Percentiles rank a stretch among this genome's conserved stretches.
These are phyloP conservation scores for Aspergillus ruber DNA, from an alignment of 2,329 filamentous ascomycete genomes.

Conservation along the genomic window DNA sequence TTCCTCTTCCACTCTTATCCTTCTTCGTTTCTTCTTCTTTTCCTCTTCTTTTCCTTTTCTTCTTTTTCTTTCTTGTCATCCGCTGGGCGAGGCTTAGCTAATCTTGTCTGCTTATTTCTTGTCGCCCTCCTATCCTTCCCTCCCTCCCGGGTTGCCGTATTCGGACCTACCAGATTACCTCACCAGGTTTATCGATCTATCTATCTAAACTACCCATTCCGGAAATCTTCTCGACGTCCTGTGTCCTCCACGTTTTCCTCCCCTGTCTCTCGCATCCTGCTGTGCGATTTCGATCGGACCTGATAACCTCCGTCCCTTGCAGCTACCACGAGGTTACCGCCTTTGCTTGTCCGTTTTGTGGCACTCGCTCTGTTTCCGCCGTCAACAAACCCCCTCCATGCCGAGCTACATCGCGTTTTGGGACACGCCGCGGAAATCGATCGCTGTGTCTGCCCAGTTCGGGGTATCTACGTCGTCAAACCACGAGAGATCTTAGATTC, in stretches of 20 bases:
- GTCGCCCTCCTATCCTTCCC: slow-evolving; percentile 6
- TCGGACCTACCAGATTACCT: background rate
- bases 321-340: background rate
- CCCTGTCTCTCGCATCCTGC: background rate
- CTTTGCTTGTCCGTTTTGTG: background rate
- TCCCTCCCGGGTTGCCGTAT: background rate
- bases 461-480: background rate
- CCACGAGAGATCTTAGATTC: background rate
- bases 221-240: background rate
- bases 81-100: slow-evolving; percentile 3
- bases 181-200: background rate
- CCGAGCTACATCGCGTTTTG: slow-evolving; percentile 13
- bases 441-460: slow-evolving; percentile 12
- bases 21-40: slow-evolving; percentile 1
- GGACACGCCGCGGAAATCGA: slow-evolving; percentile 18
- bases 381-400: slow-evolving; percentile 11
- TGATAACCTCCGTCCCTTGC: slow-evolving; percentile 3
- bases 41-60: slow-evolving; percentile 6
- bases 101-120: slow-evolving; percentile 7
- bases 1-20: slow-evolving; percentile 11
- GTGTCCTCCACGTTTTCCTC: background rate
- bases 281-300: slow-evolving; percentile 3
- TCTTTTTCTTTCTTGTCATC: background rate
- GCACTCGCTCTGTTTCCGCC: background rate
- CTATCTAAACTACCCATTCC: background rate